phyloP scores from a whole-genome alignment of 805 yeast genomes.

The Metschnikowia henanensis region DNA sequence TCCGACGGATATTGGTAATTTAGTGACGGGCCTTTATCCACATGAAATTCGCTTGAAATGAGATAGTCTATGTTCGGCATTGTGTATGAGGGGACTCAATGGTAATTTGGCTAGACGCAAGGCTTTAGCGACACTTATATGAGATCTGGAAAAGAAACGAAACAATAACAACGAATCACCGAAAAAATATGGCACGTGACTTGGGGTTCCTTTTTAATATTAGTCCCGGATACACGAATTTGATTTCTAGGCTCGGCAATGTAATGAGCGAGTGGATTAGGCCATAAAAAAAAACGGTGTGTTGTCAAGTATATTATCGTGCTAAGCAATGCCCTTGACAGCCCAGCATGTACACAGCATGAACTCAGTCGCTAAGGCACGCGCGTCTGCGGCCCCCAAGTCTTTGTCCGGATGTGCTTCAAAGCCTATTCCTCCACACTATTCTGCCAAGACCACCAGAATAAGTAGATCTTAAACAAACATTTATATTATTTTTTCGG shows the following conservation, averaged over 20 bases:
- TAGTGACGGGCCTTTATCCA: slow-evolving; percentile 69
- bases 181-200: background rate
- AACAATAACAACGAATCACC: background rate
- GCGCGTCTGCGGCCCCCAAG: background rate
- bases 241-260: background rate
- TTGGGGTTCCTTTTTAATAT: no score
- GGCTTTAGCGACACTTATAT: background rate
- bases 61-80: slow-evolving; percentile 52
- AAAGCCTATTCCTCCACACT: background rate
- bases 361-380: background rate
- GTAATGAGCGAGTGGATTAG: background rate
- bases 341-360: background rate
- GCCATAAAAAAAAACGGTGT: background rate
- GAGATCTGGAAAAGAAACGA: background rate
- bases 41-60: slow-evolving; percentile 77
- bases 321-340: slow-evolving; percentile 1
- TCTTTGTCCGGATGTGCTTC: background rate
- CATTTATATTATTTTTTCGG: background rate
- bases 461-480: no score
- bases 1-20: slow-evolving; percentile 56
- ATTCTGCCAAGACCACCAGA: background rate
- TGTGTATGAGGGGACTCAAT: background rate
- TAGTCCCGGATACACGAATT: no score
- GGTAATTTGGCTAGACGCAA: background rate
- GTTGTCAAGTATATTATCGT: background rate